Evolutionary conservation across 345 rosid species (phyloP), one percentile per base, ranked within the genome.

Genomic region (Hypericum perforatum): DNA sequence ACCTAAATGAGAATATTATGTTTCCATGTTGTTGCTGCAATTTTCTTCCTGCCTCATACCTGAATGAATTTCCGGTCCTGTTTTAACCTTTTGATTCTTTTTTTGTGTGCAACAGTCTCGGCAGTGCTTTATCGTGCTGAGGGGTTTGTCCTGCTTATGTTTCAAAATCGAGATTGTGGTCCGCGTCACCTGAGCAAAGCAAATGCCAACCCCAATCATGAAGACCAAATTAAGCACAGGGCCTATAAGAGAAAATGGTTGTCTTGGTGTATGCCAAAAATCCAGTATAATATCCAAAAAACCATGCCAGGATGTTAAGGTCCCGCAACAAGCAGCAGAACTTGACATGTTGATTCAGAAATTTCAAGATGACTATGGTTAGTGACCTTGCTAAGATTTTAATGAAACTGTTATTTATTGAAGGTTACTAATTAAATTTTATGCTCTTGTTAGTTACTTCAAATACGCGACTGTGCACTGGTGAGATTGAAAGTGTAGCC

Each of bases 191-290:
- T 13, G 54, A 56, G 59, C 57, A 60, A 70, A 66, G 69, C 85
- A 79, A 79, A 82, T 82, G 89, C 89, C 89, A 77, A 67, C 82
- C n/a, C 39, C 73, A 70, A 77, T 73, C 71, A 79, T 82, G 85
- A 79, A 79, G 78, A 55, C 76, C 70, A 82, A 73, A 59, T 44
- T 60, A 54, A 67, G 71, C 73, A 52, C 50, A 32, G 69, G 67
- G 45, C 61, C 78, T 58, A 44, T 67, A 63, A 61, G 70, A 63
- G 85, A 75, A 71, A 79, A 68, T 48, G 67, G 58, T 43, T 69
- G 76, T 68, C 82, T 77, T 51, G 67, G 60, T 56, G 81, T 82
- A 54, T 70, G 82, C 53, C 71, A 65, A 37, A 77, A 67, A 60
- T 82, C 89, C 49, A 66, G 68, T 58, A 49, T 65, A 52, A 77